Percentiles rank a stretch among this genome's conserved stretches.
Conservation (phyloP, 2,329 filamentous ascomycete species). For the Fusarium mexicanum region DNA sequence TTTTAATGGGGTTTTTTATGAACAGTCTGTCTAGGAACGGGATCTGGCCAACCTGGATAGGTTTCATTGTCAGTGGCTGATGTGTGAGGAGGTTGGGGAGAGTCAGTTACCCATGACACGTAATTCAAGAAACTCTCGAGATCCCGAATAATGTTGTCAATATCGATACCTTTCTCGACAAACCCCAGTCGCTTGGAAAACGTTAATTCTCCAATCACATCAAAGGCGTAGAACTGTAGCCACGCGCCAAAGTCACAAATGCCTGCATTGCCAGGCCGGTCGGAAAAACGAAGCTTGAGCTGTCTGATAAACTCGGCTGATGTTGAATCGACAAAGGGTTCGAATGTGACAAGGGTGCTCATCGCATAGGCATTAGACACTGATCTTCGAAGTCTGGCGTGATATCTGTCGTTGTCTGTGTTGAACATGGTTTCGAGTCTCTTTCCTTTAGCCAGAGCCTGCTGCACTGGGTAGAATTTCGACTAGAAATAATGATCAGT, state of each 20-base stretch:
- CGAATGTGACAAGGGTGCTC: slow-evolving; percentile 52
- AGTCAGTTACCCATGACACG: slow-evolving; percentile 65
- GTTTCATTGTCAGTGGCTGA: background rate
- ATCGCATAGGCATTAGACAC: slow-evolving; percentile 54
- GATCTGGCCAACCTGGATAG: slow-evolving; percentile 72
- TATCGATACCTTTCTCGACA: slow-evolving; percentile 75
- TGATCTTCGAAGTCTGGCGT: slow-evolving; percentile 51
- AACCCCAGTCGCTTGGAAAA: slow-evolving; percentile 80
- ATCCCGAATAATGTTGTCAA: slow-evolving; percentile 76
- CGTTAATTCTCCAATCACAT: slow-evolving; percentile 80
- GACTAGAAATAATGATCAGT: slow-evolving; percentile 5
- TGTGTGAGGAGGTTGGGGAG: background rate
- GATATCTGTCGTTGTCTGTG: slow-evolving; percentile 51
- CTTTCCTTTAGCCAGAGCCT: slow-evolving; percentile 43
- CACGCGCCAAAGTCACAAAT: slow-evolving; percentile 69
- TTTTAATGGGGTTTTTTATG: slow-evolving; percentile 77
- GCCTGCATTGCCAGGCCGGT: background rate
- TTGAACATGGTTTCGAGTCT: slow-evolving; percentile 48
- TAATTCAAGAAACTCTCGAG: slow-evolving; percentile 72
- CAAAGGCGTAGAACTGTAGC: slow-evolving; percentile 83
- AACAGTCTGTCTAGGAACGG: slow-evolving; percentile 74
- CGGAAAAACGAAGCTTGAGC: slow-evolving; percentile 11
- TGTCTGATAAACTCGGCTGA: slow-evolving; percentile 22
- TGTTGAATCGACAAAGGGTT: slow-evolving; percentile 49
- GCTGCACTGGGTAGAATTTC: slow-evolving; percentile 44